Base-by-base conservation (phyloP, 495 filamentous ascomycete species). In the Penicillium canescens region DNA sequence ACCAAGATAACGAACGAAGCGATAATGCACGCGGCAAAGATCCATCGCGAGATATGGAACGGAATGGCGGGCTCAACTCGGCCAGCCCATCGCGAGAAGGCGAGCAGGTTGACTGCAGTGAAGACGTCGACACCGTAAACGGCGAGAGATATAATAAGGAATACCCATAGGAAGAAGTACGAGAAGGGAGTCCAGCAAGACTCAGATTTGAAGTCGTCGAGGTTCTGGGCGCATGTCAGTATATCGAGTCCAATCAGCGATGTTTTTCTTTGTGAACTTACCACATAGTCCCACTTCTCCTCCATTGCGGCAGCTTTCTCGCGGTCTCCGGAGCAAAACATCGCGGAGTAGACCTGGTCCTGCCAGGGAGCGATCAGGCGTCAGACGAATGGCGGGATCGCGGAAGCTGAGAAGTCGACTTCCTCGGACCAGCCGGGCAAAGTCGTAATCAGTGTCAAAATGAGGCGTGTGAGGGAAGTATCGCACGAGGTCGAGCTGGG, bases 201-300 rank as follows among this genome's bases (percentile, higher is more conserved):
- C 18, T 82, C 83, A 5, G 86, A 84, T 61, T 89, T 89, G 78
- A 97, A 98, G 67, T 97, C 94, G 50, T 81, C 78, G 9, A 98
- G 82, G 65, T 87, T 97, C 92, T 96, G 58, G n/a, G 44, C 43
- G 2, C 44, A n/a, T 21, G 50, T 63, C 38, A 67, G 49, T 50
- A 43, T 11, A 6, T 8, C 35, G 26, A n/a, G 49, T 36, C 21
- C 21, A 42, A 16, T 9, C 6, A 6, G 36, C 14, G 26, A 8
- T 8, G 13, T 21, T 16, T 26, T 12, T 6, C 12, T 34, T 21
- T 20, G 16, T 9, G 3, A 48, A 76, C 89, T 54, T 80, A 95
- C 92, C 63, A 98, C 91, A 60, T 90, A 96, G 61, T 92, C 89
- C 90, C 94, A 98, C 78, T 90, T 91, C 74, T 96, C 88, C 70